Conservation (phyloP, 225 moss, liverwort and hornwort genomes). For the Antitrichia curtipendula region DNA sequence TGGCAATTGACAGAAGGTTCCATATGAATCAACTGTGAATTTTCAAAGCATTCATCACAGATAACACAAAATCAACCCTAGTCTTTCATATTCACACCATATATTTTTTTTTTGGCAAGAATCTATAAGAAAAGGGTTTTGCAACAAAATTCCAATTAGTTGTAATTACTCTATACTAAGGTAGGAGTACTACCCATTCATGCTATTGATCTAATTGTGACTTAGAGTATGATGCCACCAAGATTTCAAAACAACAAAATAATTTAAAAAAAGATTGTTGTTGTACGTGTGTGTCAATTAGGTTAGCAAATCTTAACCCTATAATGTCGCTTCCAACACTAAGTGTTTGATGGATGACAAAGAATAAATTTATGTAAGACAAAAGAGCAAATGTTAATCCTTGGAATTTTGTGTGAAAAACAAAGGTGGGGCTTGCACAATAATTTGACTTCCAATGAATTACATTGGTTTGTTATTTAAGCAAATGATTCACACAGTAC, state of each 20-base stretch:
- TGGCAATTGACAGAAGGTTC: background rate
- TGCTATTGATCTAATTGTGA: background rate
- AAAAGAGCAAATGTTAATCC: accelerated
- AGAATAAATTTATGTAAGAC: background rate
- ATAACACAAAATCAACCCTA: background rate
- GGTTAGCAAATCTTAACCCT: background rate
- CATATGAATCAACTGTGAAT: background rate
- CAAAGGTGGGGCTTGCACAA: accelerated
- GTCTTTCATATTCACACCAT: no score
- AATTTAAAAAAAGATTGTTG: background rate
- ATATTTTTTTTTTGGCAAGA: background rate
- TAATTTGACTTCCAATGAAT: background rate
- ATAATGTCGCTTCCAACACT: accelerated
- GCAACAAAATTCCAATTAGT: background rate
- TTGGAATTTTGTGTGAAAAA: background rate
- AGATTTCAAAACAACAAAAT: background rate
- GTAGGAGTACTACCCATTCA: accelerated
- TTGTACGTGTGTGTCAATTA: no score
- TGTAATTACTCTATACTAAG: background rate
- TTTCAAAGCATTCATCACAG: background rate
- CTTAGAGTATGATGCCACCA: background rate
- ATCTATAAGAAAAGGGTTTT: background rate
- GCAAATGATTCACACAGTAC: background rate
- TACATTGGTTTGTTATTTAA: no score
- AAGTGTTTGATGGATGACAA: accelerated